These are phyloP conservation scores for Pseudopithomyces chartarum DNA, from an alignment of 2,329 filamentous ascomycete species.

Conservation along the genomic window DNA sequence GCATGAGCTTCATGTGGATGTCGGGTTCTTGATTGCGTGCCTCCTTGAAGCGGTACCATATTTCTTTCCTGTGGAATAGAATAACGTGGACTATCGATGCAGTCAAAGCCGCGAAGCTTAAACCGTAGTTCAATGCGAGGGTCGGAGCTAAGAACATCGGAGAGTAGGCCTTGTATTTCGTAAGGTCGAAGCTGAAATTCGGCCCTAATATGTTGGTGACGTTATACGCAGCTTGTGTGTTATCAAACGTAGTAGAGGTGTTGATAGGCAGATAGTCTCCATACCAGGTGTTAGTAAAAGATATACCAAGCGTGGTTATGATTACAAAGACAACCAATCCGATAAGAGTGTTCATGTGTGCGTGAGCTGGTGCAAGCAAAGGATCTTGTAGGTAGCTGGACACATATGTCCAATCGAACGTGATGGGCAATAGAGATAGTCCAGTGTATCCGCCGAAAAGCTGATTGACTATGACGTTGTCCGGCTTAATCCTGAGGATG, in stretches of 20 bases:
- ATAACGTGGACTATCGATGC: slow-evolving; percentile 42
- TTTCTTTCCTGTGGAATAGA: slow-evolving; percentile 43
- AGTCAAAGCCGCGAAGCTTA: slow-evolving; percentile 46
- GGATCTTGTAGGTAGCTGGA: slow-evolving; percentile 34
- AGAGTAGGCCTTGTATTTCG: slow-evolving; percentile 41
- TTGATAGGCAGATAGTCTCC: slow-evolving; percentile 44
- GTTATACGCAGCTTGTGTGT: slow-evolving; percentile 41
- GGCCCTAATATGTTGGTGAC: slow-evolving; percentile 36
- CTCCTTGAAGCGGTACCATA: slow-evolving; percentile 44
- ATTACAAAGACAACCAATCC: slow-evolving; percentile 38
- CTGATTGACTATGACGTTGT: slow-evolving; percentile 72
- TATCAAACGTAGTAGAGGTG: slow-evolving; percentile 41
- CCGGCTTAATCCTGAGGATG: slow-evolving; percentile 59
- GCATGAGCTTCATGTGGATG: slow-evolving; percentile 41
- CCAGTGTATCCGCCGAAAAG: slow-evolving; percentile 73
- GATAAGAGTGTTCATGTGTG: slow-evolving; percentile 39
- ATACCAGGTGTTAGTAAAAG: slow-evolving; percentile 38
- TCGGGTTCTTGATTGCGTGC: slow-evolving; percentile 36
- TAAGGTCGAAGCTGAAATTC: slow-evolving; percentile 37
- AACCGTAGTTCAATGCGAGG: slow-evolving; percentile 45
- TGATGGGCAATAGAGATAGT: slow-evolving; percentile 70
- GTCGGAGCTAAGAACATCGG: slow-evolving; percentile 46
- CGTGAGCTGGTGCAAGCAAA: slow-evolving; percentile 35
- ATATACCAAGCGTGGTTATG: slow-evolving; percentile 39
- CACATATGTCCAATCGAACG: slow-evolving; percentile 72